Evolutionary conservation across 768 basidiomycete species (phyloP).

Genomic region (Boletus vermiculosoides): DNA sequence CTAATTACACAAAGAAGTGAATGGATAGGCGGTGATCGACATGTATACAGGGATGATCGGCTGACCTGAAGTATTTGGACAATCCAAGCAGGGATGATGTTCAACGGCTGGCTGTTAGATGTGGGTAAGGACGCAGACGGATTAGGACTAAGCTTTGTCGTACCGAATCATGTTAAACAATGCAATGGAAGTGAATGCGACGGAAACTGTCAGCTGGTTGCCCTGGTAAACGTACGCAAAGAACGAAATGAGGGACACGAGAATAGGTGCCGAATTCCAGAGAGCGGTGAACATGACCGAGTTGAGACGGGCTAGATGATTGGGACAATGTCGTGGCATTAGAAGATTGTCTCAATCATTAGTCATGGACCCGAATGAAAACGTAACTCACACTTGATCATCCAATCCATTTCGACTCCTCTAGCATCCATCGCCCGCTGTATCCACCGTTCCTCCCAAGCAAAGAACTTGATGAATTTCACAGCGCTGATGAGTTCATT

Average conservation of each 20-base stretch:
- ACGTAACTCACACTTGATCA: constrained; percentile 57
- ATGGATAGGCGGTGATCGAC: neutral
- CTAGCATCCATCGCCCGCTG: constrained; percentile 46
- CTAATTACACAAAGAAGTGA: constrained; percentile 25
- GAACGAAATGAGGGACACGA: constrained; percentile 82
- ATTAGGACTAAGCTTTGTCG: neutral
- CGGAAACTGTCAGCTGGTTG: constrained; percentile 70
- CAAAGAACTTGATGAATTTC: constrained; percentile 45
- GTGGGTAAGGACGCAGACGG: neutral
- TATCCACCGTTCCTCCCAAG: constrained; percentile 46
- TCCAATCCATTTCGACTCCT: constrained; percentile 70
- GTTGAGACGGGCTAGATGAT: constrained; percentile 62
- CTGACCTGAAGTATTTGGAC: constrained; percentile 67
- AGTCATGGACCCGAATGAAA: neutral
- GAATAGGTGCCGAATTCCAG: constrained; percentile 75
- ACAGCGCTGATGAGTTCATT: constrained; percentile 45
- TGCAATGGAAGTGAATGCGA: constrained; percentile 87
- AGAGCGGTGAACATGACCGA: constrained; percentile 66
- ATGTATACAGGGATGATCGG: neutral
- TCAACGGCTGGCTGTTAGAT: constrained; percentile 56
- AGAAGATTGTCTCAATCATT: neutral
- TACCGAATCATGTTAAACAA: constrained; percentile 84
- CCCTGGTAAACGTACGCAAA: constrained; percentile 68
- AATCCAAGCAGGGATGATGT: constrained; percentile 77
- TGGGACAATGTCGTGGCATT: neutral